phyloP scores from a whole-genome alignment of 805 yeast genomes.

The Candida oleophila region DNA sequence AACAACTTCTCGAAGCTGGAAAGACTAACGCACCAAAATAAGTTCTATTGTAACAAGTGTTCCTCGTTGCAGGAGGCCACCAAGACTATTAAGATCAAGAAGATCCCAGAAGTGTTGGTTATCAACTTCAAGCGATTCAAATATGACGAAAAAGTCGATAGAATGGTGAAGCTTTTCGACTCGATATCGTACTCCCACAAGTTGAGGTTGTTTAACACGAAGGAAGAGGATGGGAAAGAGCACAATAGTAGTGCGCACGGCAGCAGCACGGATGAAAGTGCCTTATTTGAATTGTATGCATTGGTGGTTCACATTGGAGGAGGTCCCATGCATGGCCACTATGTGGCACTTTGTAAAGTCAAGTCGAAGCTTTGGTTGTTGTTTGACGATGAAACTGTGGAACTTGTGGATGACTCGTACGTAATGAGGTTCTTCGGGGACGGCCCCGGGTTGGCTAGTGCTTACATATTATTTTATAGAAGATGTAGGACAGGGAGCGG shows the following conservation, averaged over 20 bases:
- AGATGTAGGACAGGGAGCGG: conserved; percentile 31
- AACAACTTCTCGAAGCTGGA: conserved; percentile 84
- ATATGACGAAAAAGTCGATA: conserved; percentile 77
- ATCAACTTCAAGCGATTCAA: conserved; percentile 90
- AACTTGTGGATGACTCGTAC: conserved; percentile 76
- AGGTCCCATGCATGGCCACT: conserved; percentile 97
- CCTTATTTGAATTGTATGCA: conserved; percentile 74
- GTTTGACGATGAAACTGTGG: conserved; percentile 95
- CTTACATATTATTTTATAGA: conserved; percentile 83
- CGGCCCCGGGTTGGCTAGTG: conserved; percentile 83
- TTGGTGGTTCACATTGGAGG: conserved; percentile 95
- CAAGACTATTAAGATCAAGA: conserved; percentile 77
- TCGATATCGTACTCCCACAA: conserved; percentile 77
- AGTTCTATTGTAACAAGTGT: conserved; percentile 90
- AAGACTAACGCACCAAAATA: conserved; percentile 80
- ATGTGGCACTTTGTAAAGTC: conserved; percentile 81
- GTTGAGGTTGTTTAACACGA: conserved; percentile 60
- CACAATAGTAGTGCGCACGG: conserved; percentile 14
- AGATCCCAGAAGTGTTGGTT: conserved; percentile 74
- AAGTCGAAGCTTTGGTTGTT: conserved; percentile 81
- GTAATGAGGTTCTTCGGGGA: conserved; percentile 88
- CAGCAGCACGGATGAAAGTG: conserved; percentile 43
- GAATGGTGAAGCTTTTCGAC: conserved; percentile 84
- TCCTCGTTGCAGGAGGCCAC: conserved; percentile 92
- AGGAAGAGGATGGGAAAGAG: conserved; percentile 14